Evolutionary conservation across 2,329 filamentous ascomycete genomes (phyloP).

Genomic region (Elsinoe batatas): DNA sequence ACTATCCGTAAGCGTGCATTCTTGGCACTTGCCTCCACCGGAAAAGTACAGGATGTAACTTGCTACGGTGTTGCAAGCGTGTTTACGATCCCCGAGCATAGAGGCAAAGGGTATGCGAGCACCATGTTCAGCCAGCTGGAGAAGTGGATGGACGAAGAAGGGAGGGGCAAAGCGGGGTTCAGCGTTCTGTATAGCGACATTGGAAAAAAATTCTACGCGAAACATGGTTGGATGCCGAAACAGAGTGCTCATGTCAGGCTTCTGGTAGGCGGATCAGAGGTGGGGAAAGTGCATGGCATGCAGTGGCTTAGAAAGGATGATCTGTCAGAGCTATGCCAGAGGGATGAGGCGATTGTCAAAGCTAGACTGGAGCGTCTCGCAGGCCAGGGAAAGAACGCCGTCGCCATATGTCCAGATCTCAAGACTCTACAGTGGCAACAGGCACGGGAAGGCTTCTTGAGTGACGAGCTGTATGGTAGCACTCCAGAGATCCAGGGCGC

Average conservation of each 20-base stretch:
- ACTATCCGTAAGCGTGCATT: conserved; percentile 41
- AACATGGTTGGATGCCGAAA: conserved; percentile 6
- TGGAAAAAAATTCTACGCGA: conserved; percentile 64
- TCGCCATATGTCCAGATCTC: conserved; percentile 60
- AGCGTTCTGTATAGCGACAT: conserved; percentile 82
- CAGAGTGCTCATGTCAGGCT: conserved; percentile 53
- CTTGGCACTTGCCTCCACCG: conserved; percentile 29
- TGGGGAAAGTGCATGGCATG: conserved; percentile 14
- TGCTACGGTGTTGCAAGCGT: conserved; percentile 71
- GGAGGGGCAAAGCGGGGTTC: conserved; percentile 44
- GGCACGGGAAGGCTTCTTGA: conserved; percentile 70
- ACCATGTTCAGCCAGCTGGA: conserved; percentile 64
- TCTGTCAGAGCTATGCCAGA: conserved; percentile 50
- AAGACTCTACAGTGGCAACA: conserved; percentile 67
- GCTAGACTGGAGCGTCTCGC: conserved; percentile 33
- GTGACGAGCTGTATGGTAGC: conserved; percentile 49
- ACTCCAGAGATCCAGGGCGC: conserved; percentile 59
- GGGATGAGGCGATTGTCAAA: conserved; percentile 55
- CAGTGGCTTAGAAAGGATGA: conserved; percentile 47
- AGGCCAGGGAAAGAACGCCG: conserved; percentile 37
- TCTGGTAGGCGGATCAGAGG: conserved; percentile 29
- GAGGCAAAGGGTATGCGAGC: conserved; percentile 66
- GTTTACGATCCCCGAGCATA: conserved; percentile 56
- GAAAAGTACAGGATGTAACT: conserved; percentile 45
- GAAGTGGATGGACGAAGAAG: conserved; percentile 37